Evolutionary conservation across 108 stramenopile species (phyloP).

Genomic region (Cyclotella distinguenda): DNA sequence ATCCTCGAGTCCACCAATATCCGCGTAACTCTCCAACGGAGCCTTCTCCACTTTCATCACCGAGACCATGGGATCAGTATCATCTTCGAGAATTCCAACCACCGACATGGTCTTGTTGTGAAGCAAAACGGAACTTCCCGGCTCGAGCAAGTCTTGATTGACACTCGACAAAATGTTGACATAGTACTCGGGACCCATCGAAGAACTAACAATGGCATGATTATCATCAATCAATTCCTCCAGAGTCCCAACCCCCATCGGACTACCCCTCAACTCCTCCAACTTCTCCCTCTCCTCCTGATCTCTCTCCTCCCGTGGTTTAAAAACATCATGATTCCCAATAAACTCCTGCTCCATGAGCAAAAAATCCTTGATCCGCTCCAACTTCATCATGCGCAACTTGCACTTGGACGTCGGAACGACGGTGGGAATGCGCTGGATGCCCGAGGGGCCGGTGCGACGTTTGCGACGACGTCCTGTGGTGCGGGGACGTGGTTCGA

Average conservation of each 20-base stretch:
- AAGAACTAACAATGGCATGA: slow-evolving; percentile 96
- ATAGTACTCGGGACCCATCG: slow-evolving; percentile 98
- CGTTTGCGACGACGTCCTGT: slow-evolving; percentile 85
- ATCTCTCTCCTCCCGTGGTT: slow-evolving; percentile 96
- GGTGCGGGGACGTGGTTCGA: slow-evolving; percentile 83
- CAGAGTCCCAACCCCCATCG: slow-evolving; percentile 93
- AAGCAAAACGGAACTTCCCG: slow-evolving; percentile 94
- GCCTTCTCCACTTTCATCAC: slow-evolving; percentile 99
- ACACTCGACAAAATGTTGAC: slow-evolving; percentile 97
- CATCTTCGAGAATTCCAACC: slow-evolving; percentile 96
- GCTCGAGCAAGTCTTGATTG: slow-evolving; percentile 98
- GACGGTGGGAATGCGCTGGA: slow-evolving; percentile 82
- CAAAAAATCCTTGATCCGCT: slow-evolving; percentile 98
- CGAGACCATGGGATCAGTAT: slow-evolving; percentile 97
- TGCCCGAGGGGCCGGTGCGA: slow-evolving; percentile 89
- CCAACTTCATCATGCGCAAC: slow-evolving; percentile 94
- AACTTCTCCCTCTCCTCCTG: slow-evolving; percentile 96
- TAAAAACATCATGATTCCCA: slow-evolving; percentile 98
- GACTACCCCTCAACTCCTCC: slow-evolving; percentile 97
- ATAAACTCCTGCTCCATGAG: slow-evolving; percentile 99
- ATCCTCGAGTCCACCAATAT: slow-evolving; percentile 97
- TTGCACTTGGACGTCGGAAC: slow-evolving; percentile 96
- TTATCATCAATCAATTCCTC: slow-evolving; percentile 99
- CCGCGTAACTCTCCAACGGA: slow-evolving; percentile 96
- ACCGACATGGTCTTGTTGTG: slow-evolving; percentile 99